These are phyloP conservation scores for Penicillium sp. DNA, from an alignment of 2,329 filamentous ascomycete genomes.

Conservation along the genomic window DNA sequence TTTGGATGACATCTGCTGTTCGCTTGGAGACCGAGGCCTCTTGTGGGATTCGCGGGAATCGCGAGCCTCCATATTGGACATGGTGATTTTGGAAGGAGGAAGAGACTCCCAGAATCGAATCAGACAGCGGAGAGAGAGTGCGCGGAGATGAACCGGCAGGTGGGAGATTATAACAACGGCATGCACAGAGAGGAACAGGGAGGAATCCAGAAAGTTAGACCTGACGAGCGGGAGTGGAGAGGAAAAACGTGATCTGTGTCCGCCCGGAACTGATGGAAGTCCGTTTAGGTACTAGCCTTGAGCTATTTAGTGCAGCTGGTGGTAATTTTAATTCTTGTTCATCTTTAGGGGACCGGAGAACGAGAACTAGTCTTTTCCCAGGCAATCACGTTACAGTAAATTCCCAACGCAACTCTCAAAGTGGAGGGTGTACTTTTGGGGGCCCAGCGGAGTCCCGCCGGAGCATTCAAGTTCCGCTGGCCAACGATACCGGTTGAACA, in stretches of 20 bases:
- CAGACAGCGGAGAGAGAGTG: slow-evolving; percentile 5
- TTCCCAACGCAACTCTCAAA: background rate
- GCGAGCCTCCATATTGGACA: slow-evolving; percentile 35
- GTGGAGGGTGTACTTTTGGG: background rate
- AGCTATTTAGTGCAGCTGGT: too few species aligned
- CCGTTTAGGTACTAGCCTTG: background rate
- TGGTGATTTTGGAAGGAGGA: background rate
- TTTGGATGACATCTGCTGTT: slow-evolving; percentile 50
- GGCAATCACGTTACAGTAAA: background rate
- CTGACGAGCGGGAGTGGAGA: slow-evolving; percentile 12
- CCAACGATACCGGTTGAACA: background rate
- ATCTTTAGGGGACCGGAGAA: background rate
- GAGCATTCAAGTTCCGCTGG: slow-evolving; percentile 16
- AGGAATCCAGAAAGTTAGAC: background rate
- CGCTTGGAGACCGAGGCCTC: slow-evolving; percentile 48
- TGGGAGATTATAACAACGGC: background rate
- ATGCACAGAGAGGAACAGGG: slow-evolving; percentile 5
- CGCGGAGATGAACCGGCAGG: slow-evolving; percentile 12
- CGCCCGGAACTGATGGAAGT: background rate
- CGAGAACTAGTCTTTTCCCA: background rate
- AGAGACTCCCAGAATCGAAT: background rate
- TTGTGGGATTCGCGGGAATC: slow-evolving; percentile 39
- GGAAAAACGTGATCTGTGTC: slow-evolving; percentile 12
- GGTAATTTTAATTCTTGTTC: background rate
- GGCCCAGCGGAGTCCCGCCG: slow-evolving; percentile 24